Evolutionary conservation across 495 filamentous ascomycete genomes (phyloP).

Genomic region (Diplogelasinospora grovesii): DNA sequence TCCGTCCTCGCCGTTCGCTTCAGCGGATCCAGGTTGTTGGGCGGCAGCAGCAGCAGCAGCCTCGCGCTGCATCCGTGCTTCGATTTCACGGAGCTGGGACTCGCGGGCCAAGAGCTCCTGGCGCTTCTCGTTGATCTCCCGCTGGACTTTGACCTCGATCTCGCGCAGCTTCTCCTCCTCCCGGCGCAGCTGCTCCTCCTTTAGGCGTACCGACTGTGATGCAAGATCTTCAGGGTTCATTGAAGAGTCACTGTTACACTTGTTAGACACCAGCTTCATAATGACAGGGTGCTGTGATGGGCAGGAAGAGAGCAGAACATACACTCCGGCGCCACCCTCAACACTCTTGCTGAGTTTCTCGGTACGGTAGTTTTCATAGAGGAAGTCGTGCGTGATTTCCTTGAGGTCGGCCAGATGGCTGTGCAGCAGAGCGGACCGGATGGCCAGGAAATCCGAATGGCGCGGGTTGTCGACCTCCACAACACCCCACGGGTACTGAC

Average conservation of each 20-base stretch:
- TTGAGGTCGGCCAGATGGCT: conserved; percentile 96
- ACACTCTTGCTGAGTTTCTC: conserved; percentile 99
- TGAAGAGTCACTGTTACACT: conserved; percentile 58
- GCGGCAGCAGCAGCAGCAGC: conserved; percentile 28
- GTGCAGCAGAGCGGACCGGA: conserved; percentile 92
- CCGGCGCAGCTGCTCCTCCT: conserved; percentile 97
- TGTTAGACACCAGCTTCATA: conserved; percentile 25
- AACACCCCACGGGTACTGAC: conserved; percentile 98
- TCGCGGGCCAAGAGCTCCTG: conserved; percentile 96
- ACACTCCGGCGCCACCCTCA: conserved; percentile 81
- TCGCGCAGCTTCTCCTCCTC: conserved; percentile 99
- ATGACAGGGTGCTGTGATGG: background rate
- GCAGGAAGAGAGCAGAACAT: conserved; percentile 37
- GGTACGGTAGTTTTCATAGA: conserved; percentile 99
- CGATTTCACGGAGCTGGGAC: conserved; percentile 94
- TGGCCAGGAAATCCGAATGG: conserved; percentile 96
- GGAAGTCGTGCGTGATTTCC: conserved; percentile 99
- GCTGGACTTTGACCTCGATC: conserved; percentile 98
- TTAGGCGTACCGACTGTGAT: conserved; percentile 91
- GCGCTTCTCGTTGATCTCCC: conserved; percentile 99
- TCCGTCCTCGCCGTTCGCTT: conserved; percentile 43
- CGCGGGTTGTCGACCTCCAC: conserved; percentile 99
- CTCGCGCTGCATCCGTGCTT: conserved; percentile 55
- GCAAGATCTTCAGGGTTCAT: conserved; percentile 98
- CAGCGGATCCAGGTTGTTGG: conserved; percentile 30